Base-by-base conservation (phyloP, 176 grass and related monocot genomes). In the Phyllostachys edulis region DNA sequence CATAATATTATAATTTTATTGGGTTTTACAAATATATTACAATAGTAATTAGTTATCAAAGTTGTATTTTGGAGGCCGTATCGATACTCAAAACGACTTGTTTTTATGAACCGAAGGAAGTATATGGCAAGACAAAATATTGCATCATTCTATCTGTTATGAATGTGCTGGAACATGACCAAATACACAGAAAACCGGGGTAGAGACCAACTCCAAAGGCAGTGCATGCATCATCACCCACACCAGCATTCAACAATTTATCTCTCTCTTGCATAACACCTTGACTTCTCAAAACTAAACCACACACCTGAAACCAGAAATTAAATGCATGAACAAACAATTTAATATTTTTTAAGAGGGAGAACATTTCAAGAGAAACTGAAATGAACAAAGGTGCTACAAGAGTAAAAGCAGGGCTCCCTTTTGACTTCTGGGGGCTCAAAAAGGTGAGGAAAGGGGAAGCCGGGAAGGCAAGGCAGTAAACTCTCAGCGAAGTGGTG, bases 401-500 rank as follows among this genome's bases (percentile, higher is more conserved):
- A 24, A 67, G 16, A 10, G 17, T 50, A 81, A 81, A 37, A 44
- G 46, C 6, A 56, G 64, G 63, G 29, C 7, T 1, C 11, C 5
- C 29, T 49, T 83, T 63, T 56, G 49, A 18, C 66, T 59, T 77
- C 67, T 32, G 14, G 41, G 73, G 59, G 63, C 42, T 44, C 9
- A 34, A 83, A 78, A 84, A 80, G 50, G 27, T 16, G 57, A 40
- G 14, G n/a, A 63, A 87, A 47, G 36, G 36, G 46, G 42, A 11
- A 8, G 32, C 32, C 2, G 32, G 32, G 42, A 54, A 45, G 20
- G 20, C 38, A 7, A 67, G 27, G 29, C 29, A 80, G 74, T 80
- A 89, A 85, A 75, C 77, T 40, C 81, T 74, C 75, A 9, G 34
- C 62, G 52, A 69, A 69, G 46, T 70, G 77, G 88, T 89, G 82